Base-by-base conservation (phyloP, 2,329 filamentous ascomycete genomes). In the Fusarium concolor region DNA sequence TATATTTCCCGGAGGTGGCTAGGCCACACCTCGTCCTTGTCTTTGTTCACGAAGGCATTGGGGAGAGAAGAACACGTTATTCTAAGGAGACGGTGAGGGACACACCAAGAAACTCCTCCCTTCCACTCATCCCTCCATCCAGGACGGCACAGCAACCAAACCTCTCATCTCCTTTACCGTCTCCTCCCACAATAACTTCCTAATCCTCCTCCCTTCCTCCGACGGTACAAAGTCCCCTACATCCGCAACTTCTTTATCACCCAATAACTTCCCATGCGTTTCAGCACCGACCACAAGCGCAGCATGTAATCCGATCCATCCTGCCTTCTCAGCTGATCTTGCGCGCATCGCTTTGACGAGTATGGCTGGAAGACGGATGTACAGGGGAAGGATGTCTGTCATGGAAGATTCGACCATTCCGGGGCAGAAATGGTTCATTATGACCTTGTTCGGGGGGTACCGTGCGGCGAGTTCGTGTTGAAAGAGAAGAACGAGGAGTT, bases 261-360 rank as follows among this genome's bases (percentile, higher is more conserved):
- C 53, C n/a, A 71, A 11, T 53, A 59, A 39, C 28, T 38, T 29
- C 0, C 71, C 71, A 37, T 73, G 67, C 2, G 70, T 56, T 33
- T 68, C 70, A 0, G 51, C 11, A 0, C 64, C 71, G 3, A 37
- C 58, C 1, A 72, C 59, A 2, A 69, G 18, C 2, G 50, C 62
- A 3, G 72, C 71, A 37, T 74, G 59, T 2, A 73, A 5, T 4
- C 49, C 69, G 6, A 70, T 67, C 59, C 65, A 69, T 1, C 37
- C 67, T 0, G 62, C 67, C 14, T 62, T 56, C 8, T 67, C 57
- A 2, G 52, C 51, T n/a, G 62, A 29, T 20, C 68, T 53, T 2
- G 56, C 69, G 4, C 31, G 29, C 6, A 65, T 11, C 8, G 39
- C 55, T 26, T 49, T 58, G 0, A 65, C 8, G 8, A 62, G 2